A percentile compares a stretch with the other conserved stretches of the same genome.
Conservation (phyloP, 352 stramenopile genomes). For the Phytopythium ostracodes region DNA sequence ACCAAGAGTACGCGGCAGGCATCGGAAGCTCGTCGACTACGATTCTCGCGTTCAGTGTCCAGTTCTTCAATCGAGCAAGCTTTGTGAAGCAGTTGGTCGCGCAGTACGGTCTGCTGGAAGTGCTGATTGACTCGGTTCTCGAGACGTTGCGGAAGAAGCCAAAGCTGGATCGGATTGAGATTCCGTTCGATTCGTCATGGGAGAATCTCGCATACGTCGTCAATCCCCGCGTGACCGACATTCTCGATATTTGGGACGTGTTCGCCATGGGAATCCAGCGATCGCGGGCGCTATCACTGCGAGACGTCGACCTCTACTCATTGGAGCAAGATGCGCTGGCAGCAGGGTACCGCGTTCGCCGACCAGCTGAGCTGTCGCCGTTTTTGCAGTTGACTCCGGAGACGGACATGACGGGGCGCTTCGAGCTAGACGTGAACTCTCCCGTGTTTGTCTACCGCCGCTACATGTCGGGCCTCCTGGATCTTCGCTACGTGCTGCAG, state of each 20-base stretch:
- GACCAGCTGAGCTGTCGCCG: slow-evolving; percentile 28
- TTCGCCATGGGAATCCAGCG: slow-evolving; percentile 62
- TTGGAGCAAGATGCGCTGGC: slow-evolving; percentile 40
- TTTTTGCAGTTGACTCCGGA: slow-evolving; percentile 51
- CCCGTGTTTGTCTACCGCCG: slow-evolving; percentile 91
- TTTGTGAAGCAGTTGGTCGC: slow-evolving; percentile 91
- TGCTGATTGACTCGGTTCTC: slow-evolving; percentile 63
- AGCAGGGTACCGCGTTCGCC: slow-evolving; percentile 34
- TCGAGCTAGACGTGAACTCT: slow-evolving; percentile 80
- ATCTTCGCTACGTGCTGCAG: slow-evolving; percentile 98
- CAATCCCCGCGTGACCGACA: slow-evolving; percentile 23
- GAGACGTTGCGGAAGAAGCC: slow-evolving; percentile 63
- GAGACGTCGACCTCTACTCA: slow-evolving; percentile 41
- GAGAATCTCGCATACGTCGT: slow-evolving; percentile 38
- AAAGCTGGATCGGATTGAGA: slow-evolving; percentile 37
- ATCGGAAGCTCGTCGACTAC: slow-evolving; percentile 85
- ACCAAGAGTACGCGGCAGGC: slow-evolving; percentile 69
- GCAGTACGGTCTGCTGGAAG: slow-evolving; percentile 70
- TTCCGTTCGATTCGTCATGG: slow-evolving; percentile 44
- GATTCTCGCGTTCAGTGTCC: slow-evolving; percentile 92
- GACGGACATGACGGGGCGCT: slow-evolving; percentile 57
- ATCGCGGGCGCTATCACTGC: slow-evolving; percentile 29
- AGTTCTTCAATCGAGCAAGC: slow-evolving; percentile 98
- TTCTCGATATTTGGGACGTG: slow-evolving; percentile 62
- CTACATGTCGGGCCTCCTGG: slow-evolving; percentile 95